phyloP scores from a whole-genome alignment of 2,329 filamentous ascomycete species.

The Calonectria honghensis region DNA sequence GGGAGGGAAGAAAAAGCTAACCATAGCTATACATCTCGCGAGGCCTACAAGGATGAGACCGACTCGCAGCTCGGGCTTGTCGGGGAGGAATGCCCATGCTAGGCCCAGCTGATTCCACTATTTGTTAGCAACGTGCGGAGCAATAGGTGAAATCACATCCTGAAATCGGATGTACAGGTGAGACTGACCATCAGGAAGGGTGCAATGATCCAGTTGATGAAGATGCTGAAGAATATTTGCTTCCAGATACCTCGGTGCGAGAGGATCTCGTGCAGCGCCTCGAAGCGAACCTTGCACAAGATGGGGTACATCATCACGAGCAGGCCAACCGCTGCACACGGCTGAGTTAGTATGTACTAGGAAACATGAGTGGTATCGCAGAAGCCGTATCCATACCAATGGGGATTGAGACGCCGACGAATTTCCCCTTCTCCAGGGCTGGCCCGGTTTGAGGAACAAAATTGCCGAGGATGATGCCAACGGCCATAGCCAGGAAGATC shows the following conservation, averaged over 20 bases:
- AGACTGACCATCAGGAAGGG: conserved; percentile 84
- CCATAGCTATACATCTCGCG: conserved; percentile 93
- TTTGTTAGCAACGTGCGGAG: not conserved
- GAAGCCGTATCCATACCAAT: conserved; percentile 68
- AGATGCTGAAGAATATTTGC: conserved; percentile 83
- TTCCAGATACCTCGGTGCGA: conserved; percentile 79
- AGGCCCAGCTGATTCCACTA: conserved; percentile 71
- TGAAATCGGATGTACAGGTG: not conserved
- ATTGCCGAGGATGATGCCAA: conserved; percentile 86
- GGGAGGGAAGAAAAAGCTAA: conserved; percentile 40
- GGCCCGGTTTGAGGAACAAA: conserved; percentile 79
- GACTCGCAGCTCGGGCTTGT: conserved; percentile 73
- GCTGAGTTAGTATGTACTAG: not conserved
- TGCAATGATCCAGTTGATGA: conserved; percentile 89
- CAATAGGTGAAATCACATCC: conserved; percentile 37
- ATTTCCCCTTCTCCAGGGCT: conserved; percentile 81
- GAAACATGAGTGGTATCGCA: not conserved
- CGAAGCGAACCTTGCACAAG: conserved; percentile 89
- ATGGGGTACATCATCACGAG: conserved; percentile 98
- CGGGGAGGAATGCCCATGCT: conserved; percentile 81
- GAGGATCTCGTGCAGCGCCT: conserved; percentile 82
- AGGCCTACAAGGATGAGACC: conserved; percentile 89
- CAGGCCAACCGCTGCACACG: conserved; percentile 80
- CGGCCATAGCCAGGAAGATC: conserved; percentile 86
- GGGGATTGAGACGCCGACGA: conserved; percentile 81